A percentile compares a stretch with the other conserved stretches of the same genome.
Evolutionary conservation across 345 rosid genomes (phyloP).

Genomic region (Camelina sativa): DNA sequence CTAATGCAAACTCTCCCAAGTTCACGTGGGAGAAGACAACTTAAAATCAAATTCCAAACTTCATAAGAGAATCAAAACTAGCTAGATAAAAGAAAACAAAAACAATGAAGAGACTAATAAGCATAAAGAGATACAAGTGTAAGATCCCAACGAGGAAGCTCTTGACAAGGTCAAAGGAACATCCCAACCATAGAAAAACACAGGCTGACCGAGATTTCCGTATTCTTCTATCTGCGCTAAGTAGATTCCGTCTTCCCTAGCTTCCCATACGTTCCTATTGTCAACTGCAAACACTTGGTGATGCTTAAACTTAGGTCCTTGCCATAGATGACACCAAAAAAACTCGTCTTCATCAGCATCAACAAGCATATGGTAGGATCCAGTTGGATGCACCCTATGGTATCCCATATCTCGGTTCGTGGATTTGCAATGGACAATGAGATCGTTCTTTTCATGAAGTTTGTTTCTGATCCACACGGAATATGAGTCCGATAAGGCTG

Average conservation of each 20-base stretch:
- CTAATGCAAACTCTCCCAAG: no score
- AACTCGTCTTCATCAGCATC: no score
- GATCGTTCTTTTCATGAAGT: constrained; percentile 2
- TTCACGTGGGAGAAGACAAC: no score
- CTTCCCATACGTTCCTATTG: constrained; percentile 8
- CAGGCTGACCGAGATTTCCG: neutral
- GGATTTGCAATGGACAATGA: constrained; percentile 24
- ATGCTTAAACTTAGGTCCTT: constrained; percentile 22
- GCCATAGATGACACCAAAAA: constrained; percentile 25
- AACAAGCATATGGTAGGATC: neutral
- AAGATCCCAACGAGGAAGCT: constrained; percentile 4
- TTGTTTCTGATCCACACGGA: constrained; percentile 12
- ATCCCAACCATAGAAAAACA: constrained; percentile 15
- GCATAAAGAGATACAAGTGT: neutral
- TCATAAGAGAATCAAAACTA: no score
- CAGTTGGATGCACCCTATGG: constrained; percentile 25
- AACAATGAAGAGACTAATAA: constrained; percentile 20
- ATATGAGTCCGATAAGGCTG: neutral
- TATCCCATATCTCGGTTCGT: constrained; percentile 12
- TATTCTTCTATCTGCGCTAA: neutral
- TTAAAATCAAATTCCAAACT: no score
- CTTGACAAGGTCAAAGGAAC: constrained; percentile 1
- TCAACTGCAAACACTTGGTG: constrained; percentile 18
- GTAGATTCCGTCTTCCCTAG: constrained; percentile 28
- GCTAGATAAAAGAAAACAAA: neutral